Base-by-base conservation (phyloP, 768 basidiomycete genomes). In the Sutorius australiensis region DNA sequence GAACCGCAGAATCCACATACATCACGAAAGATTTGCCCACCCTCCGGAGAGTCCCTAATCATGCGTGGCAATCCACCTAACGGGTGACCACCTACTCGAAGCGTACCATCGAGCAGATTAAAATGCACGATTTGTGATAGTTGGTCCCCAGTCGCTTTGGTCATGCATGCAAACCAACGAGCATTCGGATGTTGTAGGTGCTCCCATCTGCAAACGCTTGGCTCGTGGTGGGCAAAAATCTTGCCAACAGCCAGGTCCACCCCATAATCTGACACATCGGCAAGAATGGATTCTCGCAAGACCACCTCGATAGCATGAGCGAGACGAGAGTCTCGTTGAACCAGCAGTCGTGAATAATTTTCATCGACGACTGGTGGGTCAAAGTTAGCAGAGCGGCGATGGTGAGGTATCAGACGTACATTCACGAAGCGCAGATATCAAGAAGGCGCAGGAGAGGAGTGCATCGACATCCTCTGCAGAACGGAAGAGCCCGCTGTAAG, bases 281-380 rank as follows among this genome's bases (percentile, higher is more conserved):
- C 31, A 0, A 50, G 24, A 6, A 53, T 56, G 2, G 7, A 17
- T 31, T 40, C 21, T 1, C 38, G 31, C 34, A 59, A 12, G 3
- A 50, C 12, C 0, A 37, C 28, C 44, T 69, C 61, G 11, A 72
- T 17, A 12, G 40, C 37, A 12, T 57, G 48, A 6, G 66, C 57
- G 8, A 69, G 44, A 30, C 65, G 61, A n/a, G 49, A 24, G 34
- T 72, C 61, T 7, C 67, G 59, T 14, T 59, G 43, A 13, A 62
- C 40, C 14, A 62, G 43, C 3, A 50, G 34, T 7, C 10, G 38
- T 3, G 34, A 54, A 39, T 27, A 11, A 0, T 1, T 1, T 3
- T 38, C 11, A 21, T 12, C 1, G 11, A 13, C 3, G 12, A 46
- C 40, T 41, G 21, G 9, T 14, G 3, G 9, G 1, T 27, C 24